Conservation (phyloP, 768 basidiomycete genomes). For the Leucosporidium yakuticum region DNA sequence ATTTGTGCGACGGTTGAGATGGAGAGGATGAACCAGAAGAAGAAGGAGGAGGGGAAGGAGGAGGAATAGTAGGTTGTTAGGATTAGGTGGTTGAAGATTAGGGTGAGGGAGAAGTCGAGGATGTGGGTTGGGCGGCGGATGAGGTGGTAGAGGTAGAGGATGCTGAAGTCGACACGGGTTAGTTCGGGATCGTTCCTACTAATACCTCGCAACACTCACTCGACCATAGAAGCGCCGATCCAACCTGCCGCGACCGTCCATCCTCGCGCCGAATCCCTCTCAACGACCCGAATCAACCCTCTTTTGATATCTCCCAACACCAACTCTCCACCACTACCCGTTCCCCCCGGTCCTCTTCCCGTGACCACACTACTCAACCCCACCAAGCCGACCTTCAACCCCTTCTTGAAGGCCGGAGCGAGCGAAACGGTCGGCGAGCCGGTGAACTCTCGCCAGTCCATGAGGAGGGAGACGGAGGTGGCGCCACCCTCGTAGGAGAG, state of each 20-base stretch:
- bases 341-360: constrained; percentile 6
- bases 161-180: constrained; percentile 46
- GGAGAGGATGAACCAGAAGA: constrained; percentile 83
- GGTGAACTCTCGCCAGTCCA: constrained; percentile 98
- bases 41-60: constrained; percentile 72
- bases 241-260: constrained; percentile 88
- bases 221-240: constrained; percentile 70
- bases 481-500: constrained; percentile 43
- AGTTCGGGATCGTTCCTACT: not conserved
- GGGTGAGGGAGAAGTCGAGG: constrained; percentile 86
- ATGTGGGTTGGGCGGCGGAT: constrained; percentile 87
- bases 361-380: constrained; percentile 59
- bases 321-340: not conserved
- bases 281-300: constrained; percentile 20
- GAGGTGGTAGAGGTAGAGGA: constrained; percentile 78
- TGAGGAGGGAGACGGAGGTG: constrained; percentile 62
- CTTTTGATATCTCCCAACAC: not conserved
- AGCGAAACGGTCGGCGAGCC: constrained; percentile 69
- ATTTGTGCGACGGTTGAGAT: constrained; percentile 64
- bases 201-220: constrained; percentile 56
- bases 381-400: constrained; percentile 53
- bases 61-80: constrained; percentile 88
- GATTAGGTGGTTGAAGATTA: constrained; percentile 84
- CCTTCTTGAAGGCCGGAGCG: constrained; percentile 61
- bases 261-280: constrained; percentile 64